Evolutionary conservation across 345 rosid species (phyloP), one percentile per base, ranked within the genome.

Genomic region (Alliaria petiolata): DNA sequence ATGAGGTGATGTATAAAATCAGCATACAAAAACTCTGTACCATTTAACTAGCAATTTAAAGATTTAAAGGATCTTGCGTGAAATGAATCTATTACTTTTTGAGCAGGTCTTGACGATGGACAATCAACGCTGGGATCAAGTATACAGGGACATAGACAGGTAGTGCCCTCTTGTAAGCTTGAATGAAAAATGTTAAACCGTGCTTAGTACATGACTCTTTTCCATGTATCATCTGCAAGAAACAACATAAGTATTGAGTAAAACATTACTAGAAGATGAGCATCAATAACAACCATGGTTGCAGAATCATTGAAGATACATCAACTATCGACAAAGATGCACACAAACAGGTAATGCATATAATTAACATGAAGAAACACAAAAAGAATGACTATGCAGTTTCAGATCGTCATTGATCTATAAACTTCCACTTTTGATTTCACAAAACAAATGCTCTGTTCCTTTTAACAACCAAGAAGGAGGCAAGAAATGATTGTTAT

Each of bases 61-160:
- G 25, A 22, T 22, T 22, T 22, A 1, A 22, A 1, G 61, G 17
- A 25, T 54, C n/a, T n/a, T 25, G 30, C 13, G 19, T 2, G 38
- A 19, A 16, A 45, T 39, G 47, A 15, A 34, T 31, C 26, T 42
- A 12, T 14, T 82, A 93, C 98, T 92, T 87, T 85, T 87, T 81
- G 39, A 75, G 55, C 54, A 93, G 96, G 65, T 81, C 96, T 72
- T 84, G 81, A 22, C 98, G 97, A 84, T 93, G 98, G 69, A 93
- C 95, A 71, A 93, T 87, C 43, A 93, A 68, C 25, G 98, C 97
- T 44, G 98, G 96, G 69, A 93, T 56, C 64, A 93, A 76, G 84
- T 93, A 93, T n/a, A 93, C 98, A 43, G 97, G 98, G 60, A 93
- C 83, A 78, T 93, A 93, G 7, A 93, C 95, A 4, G 95, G 96